Base-by-base conservation (phyloP, 169 alveolate genomes). In the Cryptosporidium tyzzeri region DNA sequence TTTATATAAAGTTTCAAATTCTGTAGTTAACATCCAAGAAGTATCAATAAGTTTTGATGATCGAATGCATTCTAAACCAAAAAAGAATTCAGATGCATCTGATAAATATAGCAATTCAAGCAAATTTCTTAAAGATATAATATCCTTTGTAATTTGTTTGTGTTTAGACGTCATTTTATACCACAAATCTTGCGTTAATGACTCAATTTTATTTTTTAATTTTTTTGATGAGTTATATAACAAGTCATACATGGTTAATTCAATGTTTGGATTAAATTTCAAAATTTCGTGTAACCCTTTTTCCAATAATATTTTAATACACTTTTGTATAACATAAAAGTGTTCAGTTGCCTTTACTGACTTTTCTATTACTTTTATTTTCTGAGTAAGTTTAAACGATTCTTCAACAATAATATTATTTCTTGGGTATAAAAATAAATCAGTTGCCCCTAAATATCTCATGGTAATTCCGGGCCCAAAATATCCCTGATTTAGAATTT, bases 381-480 rank as follows among this genome's bases (percentile, higher is more conserved):
- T 10, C 50, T 10, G 37, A 62, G 73, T 45, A 23, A 39, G 69
- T 65, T 39, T 65, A n/a, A 80, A 45, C n/a, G 80, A 62, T 16
- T 80, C 51, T 31, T 80, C 80, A 21, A 80, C 89, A 8, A 29
- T 12, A n/a, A 2, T 23, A 41, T 62, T 35, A 9, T 3, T 41
- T 65, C 89, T 80, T 45, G 89, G 74, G 37, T 80, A 80, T 6
- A 80, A 41, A 12, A 10, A 80, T 67, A 80, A 41, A 21, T 35
- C 48, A 4, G 62, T 44, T 62, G 89, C 62, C 2, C 89, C 89
- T 26, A 80, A 37, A 80, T 80, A 50, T 31, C 59, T 70, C 92
- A 85, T 85, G 8, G 86, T 84, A 45, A 61, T 55, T 45, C 86
- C 92, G 1, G 86, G 86, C 18, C 85, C 92, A 61, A 74, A 65